phyloP scores from a whole-genome alignment of 1,139 yeast genomes.

The Arxiozyma telluris region DNA sequence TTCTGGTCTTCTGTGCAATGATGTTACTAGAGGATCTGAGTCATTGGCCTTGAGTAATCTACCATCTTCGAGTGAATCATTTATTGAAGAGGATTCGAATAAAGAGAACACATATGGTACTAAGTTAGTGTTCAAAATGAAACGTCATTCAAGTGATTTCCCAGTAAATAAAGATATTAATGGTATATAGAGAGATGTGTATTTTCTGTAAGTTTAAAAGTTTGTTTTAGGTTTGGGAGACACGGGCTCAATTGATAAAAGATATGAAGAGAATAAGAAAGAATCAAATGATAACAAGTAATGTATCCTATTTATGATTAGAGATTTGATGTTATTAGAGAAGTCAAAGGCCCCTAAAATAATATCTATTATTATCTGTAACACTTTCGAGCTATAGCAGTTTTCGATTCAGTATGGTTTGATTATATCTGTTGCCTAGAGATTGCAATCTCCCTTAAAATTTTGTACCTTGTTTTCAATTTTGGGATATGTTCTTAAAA shows the following conservation, averaged over 20 bases:
- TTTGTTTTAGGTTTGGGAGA: neutral
- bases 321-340: too few relatives aligned
- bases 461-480: too few relatives aligned
- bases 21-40: constrained; percentile 6
- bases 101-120: constrained; percentile 9
- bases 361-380: neutral
- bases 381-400: too few relatives aligned
- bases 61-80: constrained; percentile 8
- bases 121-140: constrained; percentile 19
- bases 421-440: too few relatives aligned
- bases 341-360: neutral
- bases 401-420: too few relatives aligned
- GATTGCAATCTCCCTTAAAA: too few relatives aligned
- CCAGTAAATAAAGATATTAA: neutral
- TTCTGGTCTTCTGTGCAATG: constrained; percentile 25
- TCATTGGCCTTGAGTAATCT: neutral
- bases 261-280: too few relatives aligned
- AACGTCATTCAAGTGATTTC: constrained; percentile 5
- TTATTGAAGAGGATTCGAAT: constrained; percentile 1
- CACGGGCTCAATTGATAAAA: neutral
- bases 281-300: too few relatives aligned
- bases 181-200: neutral
- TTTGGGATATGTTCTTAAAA: too few relatives aligned
- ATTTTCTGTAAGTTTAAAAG: too few relatives aligned
- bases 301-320: too few relatives aligned